Conservation (phyloP, 129 eudicot species). For the Sambucus nigra region DNA sequence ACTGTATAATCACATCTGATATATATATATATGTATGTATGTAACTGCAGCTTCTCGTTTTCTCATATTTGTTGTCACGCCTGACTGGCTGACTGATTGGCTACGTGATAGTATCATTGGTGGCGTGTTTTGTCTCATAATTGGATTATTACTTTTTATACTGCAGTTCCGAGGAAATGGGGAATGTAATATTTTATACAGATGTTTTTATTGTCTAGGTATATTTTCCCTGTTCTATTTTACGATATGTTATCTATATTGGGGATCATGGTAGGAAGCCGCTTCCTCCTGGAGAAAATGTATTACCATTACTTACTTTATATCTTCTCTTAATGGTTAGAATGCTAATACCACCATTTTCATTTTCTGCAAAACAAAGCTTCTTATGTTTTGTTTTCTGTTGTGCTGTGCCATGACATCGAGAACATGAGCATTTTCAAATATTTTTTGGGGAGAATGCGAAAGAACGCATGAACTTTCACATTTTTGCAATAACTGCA, state of each 20-base stretch:
- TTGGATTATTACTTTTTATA: slow-evolving; percentile 14
- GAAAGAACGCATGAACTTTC: too few species aligned
- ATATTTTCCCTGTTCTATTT: slow-evolving; percentile 14
- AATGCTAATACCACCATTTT: neutral
- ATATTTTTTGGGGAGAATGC: too few species aligned
- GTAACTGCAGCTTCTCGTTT: slow-evolving; percentile 25
- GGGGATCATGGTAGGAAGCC: slow-evolving; percentile 7
- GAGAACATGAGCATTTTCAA: neutral
- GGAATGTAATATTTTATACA: slow-evolving; percentile 14
- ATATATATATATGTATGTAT: neutral
- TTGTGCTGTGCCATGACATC: neutral
- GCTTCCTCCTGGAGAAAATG: neutral
- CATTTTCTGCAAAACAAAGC: neutral
- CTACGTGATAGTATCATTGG: slow-evolving; percentile 24
- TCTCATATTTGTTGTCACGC: slow-evolving; percentile 20
- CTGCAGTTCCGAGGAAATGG: slow-evolving; percentile 17
- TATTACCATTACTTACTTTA: neutral
- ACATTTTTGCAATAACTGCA: too few species aligned
- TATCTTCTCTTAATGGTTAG: neutral
- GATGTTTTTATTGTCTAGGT: slow-evolving; percentile 11
- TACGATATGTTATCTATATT: slow-evolving; percentile 13
- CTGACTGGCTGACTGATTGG: slow-evolving; percentile 25
- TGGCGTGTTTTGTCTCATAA: slow-evolving; percentile 15
- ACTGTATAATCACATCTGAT: neutral
- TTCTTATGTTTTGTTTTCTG: neutral